Evolutionary conservation across 164 flowering plant genomes (phyloP).

Genomic region (Paratinospora sagittata): DNA sequence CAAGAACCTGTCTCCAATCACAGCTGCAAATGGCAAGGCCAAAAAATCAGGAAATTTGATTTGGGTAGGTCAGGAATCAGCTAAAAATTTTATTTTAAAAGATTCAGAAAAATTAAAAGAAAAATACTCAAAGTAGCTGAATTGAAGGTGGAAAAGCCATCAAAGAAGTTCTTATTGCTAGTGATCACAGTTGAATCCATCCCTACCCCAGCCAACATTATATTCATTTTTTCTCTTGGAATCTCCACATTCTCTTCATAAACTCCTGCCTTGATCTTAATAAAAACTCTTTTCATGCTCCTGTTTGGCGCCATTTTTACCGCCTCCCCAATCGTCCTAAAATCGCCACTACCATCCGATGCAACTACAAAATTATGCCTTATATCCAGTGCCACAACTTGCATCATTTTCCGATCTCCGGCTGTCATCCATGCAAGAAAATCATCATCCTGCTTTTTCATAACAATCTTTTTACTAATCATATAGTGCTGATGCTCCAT

Average conservation of each 20-base stretch:
- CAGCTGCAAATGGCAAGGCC: constrained; percentile 52
- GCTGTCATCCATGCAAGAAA: constrained; percentile 23
- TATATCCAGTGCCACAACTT: neutral
- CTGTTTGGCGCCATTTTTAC: constrained; percentile 35
- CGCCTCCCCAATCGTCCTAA: constrained; percentile 30
- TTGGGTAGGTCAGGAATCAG: neutral
- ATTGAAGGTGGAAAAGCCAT: constrained; percentile 46
- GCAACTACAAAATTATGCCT: constrained; percentile 33
- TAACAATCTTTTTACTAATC: neutral
- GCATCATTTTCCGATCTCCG: constrained; percentile 23
- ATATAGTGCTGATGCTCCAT: no score
- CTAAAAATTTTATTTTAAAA: neutral
- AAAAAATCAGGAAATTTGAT: no score
- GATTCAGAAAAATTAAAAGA: neutral
- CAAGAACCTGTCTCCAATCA: constrained; percentile 49
- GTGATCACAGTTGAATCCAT: constrained; percentile 38
- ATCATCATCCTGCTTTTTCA: constrained; percentile 10
- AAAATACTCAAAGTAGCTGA: constrained; percentile 54
- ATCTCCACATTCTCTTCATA: constrained; percentile 48
- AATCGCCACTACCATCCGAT: constrained; percentile 39
- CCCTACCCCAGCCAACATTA: constrained; percentile 58
- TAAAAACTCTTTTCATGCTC: constrained; percentile 30
- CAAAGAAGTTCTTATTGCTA: constrained; percentile 32
- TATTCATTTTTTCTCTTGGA: constrained; percentile 32
- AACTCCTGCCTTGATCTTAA: constrained; percentile 47